Evolutionary conservation across 1,284 basidiomycete genomes (phyloP).

Genomic region (Leccinum pachyderme): DNA sequence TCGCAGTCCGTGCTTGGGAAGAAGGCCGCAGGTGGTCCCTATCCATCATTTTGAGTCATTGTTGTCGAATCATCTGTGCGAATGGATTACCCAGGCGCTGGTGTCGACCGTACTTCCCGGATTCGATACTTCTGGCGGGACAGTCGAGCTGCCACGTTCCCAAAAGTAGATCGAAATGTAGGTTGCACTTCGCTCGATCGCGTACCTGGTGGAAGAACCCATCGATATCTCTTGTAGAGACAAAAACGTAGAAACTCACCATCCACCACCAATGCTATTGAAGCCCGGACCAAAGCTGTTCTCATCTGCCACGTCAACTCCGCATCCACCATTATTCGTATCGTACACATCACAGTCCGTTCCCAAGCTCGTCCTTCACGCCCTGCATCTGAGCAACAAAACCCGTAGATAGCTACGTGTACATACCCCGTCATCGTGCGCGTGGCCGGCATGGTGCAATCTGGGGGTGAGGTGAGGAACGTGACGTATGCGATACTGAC

Average conservation of each 20-base stretch:
- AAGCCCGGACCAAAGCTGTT: slow-evolving; percentile 58
- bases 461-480: slow-evolving; percentile 23
- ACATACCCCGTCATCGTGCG: slow-evolving; percentile 50
- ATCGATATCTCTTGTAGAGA: neutral
- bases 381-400: neutral
- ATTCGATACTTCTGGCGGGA: slow-evolving; percentile 14
- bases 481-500: neutral
- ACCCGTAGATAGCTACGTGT: neutral
- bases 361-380: slow-evolving; percentile 34
- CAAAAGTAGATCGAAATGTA: slow-evolving; percentile 23
- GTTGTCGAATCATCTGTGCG: neutral
- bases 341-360: slow-evolving; percentile 55
- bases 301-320: slow-evolving; percentile 44
- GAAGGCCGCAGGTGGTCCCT: slow-evolving; percentile 20
- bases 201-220: slow-evolving; percentile 17
- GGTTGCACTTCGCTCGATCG: slow-evolving; percentile 16
- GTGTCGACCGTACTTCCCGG: slow-evolving; percentile 14
- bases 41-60: neutral
- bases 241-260: neutral
- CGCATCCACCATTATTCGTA: slow-evolving; percentile 61
- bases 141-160: slow-evolving; percentile 13
- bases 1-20: slow-evolving; percentile 23
- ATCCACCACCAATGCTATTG: slow-evolving; percentile 57
- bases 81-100: slow-evolving; percentile 13
- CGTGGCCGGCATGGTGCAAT: slow-evolving; percentile 57